Base-by-base conservation (phyloP, 371 early-diverging fungal species). In the Mortierella sp. region DNA sequence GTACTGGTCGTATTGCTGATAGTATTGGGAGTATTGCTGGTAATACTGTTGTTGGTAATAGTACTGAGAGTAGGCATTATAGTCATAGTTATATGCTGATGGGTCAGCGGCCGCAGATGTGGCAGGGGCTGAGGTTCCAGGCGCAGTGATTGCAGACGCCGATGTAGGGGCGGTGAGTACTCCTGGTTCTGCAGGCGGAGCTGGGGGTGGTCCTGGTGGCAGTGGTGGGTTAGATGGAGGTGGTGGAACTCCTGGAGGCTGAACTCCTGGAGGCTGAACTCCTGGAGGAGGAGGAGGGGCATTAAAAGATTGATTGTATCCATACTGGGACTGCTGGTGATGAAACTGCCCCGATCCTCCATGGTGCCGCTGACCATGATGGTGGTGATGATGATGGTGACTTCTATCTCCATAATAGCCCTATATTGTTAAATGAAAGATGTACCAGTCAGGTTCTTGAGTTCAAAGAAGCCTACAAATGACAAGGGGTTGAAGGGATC, bases 21-120 rank as follows among this genome's bases (percentile, higher is more conserved):
- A 86, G 53, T 80, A 81, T 52, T 84, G 74, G 25, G 68, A 66
- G 30, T 77, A 77, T 25, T 77, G 77, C 56, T 77, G 77, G 44
- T 72, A 77, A 50, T 72, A 72, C 56, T 74, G 73, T 30, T 62
- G 74, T 28, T 70, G 74, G 72, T 85, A 83, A 30, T 83, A 81
- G 62, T 85, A 83, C 58, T 85, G 81, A 43, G 80, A 77, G 66
- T 85, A 85, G 28, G 81, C 82, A 37, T 77, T 80, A 60, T 81
- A 81, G 60, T 83, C 85, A 29, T 85, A 84, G 46, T 74, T 67
- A 47, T 79, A 77, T 28, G 70, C 80, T 46, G 75, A 52, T 11
- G 65, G 67, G 21, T 61, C 67, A 37, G 73, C 56, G 0, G 72
- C 64, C 28, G 72, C 57, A 52, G 67, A 68, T 6, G 68, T 60